Evolutionary conservation across 2,329 filamentous ascomycete species (phyloP).

Genomic region (Hypoxylon sp.): DNA sequence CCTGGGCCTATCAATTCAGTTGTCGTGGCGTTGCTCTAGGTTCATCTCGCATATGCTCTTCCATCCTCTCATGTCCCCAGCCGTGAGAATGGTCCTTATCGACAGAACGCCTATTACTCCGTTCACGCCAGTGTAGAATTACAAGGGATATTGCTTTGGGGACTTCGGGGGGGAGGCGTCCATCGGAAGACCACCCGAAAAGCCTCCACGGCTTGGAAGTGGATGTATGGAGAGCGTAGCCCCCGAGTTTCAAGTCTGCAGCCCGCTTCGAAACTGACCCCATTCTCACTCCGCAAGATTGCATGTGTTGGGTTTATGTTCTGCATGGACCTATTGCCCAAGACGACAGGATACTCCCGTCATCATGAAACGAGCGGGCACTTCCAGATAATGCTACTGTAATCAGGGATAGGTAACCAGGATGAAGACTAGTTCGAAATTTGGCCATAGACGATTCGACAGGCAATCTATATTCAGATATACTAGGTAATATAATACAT

Average conservation of each 20-base stretch:
- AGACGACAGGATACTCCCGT: conserved; percentile 22
- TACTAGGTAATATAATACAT: conserved; percentile 7
- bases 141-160: conserved; percentile 12
- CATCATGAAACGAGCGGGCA: conserved; percentile 19
- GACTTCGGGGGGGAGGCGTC: conserved; percentile 16
- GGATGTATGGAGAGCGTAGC: conserved; percentile 26
- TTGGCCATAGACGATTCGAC: conserved; percentile 6
- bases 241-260: conserved; percentile 40
- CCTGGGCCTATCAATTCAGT: conserved; percentile 17
- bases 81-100: conserved; percentile 17
- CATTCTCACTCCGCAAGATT: conserved; percentile 30
- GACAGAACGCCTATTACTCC: conserved; percentile 24
- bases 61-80: conserved; percentile 19
- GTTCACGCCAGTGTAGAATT: conserved; percentile 31
- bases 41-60: conserved; percentile 22
- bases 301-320: conserved; percentile 23
- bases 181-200: conserved; percentile 20
- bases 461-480: conserved; percentile 6
- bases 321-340: conserved; percentile 16
- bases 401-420: neutral
- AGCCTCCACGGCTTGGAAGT: conserved; percentile 7
- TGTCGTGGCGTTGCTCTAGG: conserved; percentile 15
- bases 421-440: neutral
- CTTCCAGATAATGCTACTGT: conserved; percentile 16
- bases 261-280: conserved; percentile 28